Evolutionary conservation across 2,329 filamentous ascomycete genomes (phyloP).

Genomic region (Raffaelea arxii): DNA sequence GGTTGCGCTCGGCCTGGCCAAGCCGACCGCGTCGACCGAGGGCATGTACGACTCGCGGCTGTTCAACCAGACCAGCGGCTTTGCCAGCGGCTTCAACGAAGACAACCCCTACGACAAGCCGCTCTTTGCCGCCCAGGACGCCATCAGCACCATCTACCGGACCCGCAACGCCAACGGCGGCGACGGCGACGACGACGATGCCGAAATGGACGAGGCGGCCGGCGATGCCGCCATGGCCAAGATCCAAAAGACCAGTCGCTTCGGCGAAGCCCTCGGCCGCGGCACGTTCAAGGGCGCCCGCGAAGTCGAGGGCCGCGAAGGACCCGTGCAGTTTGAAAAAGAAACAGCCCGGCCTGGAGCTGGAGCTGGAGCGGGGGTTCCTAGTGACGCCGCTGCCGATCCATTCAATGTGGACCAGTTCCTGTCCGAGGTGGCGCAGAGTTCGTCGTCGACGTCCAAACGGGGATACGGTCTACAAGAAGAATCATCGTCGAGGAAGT

Average conservation of each 20-base stretch:
- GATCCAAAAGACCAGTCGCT: slow-evolving; percentile 77
- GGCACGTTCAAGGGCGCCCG: slow-evolving; percentile 85
- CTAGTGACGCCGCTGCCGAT: slow-evolving; percentile 40
- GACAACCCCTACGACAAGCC: slow-evolving; percentile 97
- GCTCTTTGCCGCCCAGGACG: slow-evolving; percentile 89
- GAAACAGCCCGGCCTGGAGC: slow-evolving; percentile 32
- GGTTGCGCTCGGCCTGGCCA: slow-evolving; percentile 86
- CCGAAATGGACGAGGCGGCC: slow-evolving; percentile 65
- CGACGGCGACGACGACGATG: slow-evolving; percentile 67
- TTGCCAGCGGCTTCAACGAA: slow-evolving; percentile 90
- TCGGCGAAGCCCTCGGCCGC: slow-evolving; percentile 75
- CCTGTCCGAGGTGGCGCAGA: slow-evolving; percentile 67
- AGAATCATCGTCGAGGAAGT: slow-evolving; percentile 34
- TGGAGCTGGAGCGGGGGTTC: too few relatives aligned
- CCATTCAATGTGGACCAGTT: slow-evolving; percentile 94
- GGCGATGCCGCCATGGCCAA: slow-evolving; percentile 77
- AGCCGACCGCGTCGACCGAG: slow-evolving; percentile 84
- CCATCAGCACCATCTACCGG: slow-evolving; percentile 87
- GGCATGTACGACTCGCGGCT: slow-evolving; percentile 94
- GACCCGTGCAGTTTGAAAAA: slow-evolving; percentile 94
- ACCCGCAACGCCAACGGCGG: slow-evolving; percentile 67
- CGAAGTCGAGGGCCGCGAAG: slow-evolving; percentile 76
- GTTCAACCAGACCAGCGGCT: slow-evolving; percentile 89
- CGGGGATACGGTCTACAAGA: slow-evolving; percentile 71
- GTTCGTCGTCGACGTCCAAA: slow-evolving; percentile 37